phyloP scores from a whole-genome alignment of 1,284 basidiomycete species.

The Fomitopsis betulina region DNA sequence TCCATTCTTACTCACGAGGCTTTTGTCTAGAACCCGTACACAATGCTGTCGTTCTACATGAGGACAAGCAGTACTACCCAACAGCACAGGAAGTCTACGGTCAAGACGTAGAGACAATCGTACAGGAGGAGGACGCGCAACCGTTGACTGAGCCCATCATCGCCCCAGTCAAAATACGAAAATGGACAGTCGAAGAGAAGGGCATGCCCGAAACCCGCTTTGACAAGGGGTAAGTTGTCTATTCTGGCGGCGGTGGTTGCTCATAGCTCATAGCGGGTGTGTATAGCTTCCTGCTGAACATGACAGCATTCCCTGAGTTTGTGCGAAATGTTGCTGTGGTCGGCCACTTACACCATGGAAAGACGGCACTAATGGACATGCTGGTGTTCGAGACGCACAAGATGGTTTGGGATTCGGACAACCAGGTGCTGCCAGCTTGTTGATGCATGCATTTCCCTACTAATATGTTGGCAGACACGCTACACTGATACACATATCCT shows the following conservation, averaged over 20 bases:
- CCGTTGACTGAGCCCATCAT: constrained; percentile 94
- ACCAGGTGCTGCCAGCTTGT: constrained; percentile 52
- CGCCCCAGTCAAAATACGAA: constrained; percentile 90
- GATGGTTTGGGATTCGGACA: constrained; percentile 88
- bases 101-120: constrained; percentile 90
- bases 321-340: constrained; percentile 93
- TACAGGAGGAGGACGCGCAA: constrained; percentile 98
- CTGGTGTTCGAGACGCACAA: constrained; percentile 96
- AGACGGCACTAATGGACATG: constrained; percentile 96
- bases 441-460: constrained; percentile 1
- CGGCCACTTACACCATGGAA: constrained; percentile 97
- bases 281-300: constrained; percentile 83
- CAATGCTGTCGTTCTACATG: constrained; percentile 90
- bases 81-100: constrained; percentile 92
- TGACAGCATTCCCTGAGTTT: constrained; percentile 93
- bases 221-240: constrained; percentile 76
- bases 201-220: constrained; percentile 90
- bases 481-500: constrained; percentile 96
- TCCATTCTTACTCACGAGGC: not conserved
- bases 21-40: constrained; percentile 55
- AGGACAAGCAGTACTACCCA: constrained; percentile 98
- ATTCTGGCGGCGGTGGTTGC: not conserved
- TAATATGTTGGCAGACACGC: constrained; percentile 48
- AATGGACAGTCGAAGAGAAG: constrained; percentile 91
- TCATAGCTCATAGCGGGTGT: constrained; percentile 8